Conservation (phyloP, 257 asterid species). For the Euphrasia confusa region DNA sequence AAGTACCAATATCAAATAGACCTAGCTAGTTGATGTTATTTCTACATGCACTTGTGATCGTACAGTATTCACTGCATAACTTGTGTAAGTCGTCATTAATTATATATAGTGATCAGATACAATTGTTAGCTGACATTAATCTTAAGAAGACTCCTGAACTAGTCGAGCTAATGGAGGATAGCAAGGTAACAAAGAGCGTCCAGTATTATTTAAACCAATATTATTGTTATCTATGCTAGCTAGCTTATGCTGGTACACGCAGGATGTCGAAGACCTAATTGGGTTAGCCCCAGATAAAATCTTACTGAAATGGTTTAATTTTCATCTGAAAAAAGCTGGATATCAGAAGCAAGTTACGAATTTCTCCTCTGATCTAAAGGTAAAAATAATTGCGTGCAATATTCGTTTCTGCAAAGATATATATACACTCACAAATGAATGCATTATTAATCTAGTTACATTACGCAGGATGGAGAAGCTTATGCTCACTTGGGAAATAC, state of each 20-base stretch:
- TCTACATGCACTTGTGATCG: background rate
- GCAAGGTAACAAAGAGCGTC: slow-evolving; percentile 43
- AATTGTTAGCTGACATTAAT: slow-evolving; percentile 85
- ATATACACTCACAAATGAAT: too few species aligned
- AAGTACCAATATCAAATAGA: slow-evolving; percentile 39
- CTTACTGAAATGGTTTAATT: slow-evolving; percentile 72
- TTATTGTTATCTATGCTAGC: background rate
- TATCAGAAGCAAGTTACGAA: slow-evolving; percentile 58
- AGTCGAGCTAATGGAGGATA: slow-evolving; percentile 85
- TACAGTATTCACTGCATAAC: background rate
- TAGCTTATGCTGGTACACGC: slow-evolving; percentile 13
- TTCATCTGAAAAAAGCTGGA: slow-evolving; percentile 31
- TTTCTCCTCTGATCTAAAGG: slow-evolving; percentile 87
- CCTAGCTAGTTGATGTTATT: background rate
- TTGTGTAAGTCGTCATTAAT: background rate
- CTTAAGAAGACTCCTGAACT: slow-evolving; percentile 89
- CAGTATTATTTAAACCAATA: background rate
- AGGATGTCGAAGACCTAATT: slow-evolving; percentile 83
- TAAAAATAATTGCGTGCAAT: slow-evolving; percentile 18
- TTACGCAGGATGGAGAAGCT: too few species aligned
- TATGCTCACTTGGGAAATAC: background rate
- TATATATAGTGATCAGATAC: slow-evolving; percentile 48
- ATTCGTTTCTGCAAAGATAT: too few species aligned
- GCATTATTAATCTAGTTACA: too few species aligned
- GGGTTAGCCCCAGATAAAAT: slow-evolving; percentile 66